Evolutionary conservation across 257 asterid species (phyloP).

Genomic region (Nicotiana paniculata): DNA sequence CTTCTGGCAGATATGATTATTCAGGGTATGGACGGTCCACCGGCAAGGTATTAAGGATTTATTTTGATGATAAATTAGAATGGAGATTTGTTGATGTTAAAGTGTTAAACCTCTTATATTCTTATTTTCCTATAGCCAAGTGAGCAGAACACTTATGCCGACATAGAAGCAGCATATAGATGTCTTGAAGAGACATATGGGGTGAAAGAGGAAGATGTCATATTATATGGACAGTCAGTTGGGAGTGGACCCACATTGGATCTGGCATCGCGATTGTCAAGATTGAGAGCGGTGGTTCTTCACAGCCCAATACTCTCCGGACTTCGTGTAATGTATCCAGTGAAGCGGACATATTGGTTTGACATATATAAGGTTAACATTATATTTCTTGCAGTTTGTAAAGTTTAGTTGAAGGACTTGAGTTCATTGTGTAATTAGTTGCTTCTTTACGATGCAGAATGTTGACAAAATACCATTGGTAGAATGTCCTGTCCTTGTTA

Average conservation of each 20-base stretch:
- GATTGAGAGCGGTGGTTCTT: slow-evolving; percentile 90
- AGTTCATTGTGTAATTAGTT: slow-evolving; percentile 3
- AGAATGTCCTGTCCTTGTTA: slow-evolving; percentile 81
- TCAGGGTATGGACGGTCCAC: slow-evolving; percentile 93
- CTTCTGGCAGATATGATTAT: slow-evolving; percentile 70
- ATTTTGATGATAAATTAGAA: slow-evolving; percentile 7
- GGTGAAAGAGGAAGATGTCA: slow-evolving; percentile 75
- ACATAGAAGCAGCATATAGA: slow-evolving; percentile 87
- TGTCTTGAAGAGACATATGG: slow-evolving; percentile 83
- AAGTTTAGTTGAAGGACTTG: slow-evolving; percentile 5
- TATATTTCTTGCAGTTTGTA: not conserved
- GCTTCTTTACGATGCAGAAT: slow-evolving; percentile 48
- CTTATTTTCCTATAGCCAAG: slow-evolving; percentile 48
- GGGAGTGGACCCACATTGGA: slow-evolving; percentile 97
- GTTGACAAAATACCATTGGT: slow-evolving; percentile 83
- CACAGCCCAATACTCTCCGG: slow-evolving; percentile 95
- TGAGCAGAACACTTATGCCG: slow-evolving; percentile 89
- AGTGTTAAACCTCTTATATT: slow-evolving; percentile 19
- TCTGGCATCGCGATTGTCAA: slow-evolving; percentile 69
- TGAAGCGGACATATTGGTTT: slow-evolving; percentile 92
- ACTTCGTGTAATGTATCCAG: slow-evolving; percentile 93
- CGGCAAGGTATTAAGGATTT: slow-evolving; percentile 69
- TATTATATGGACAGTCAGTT: slow-evolving; percentile 93
- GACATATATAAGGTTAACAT: slow-evolving; percentile 79
- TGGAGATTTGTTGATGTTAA: slow-evolving; percentile 9